Evolutionary conservation across 495 filamentous ascomycete species (phyloP).

Genomic region (Bacidia gigantensis): DNA sequence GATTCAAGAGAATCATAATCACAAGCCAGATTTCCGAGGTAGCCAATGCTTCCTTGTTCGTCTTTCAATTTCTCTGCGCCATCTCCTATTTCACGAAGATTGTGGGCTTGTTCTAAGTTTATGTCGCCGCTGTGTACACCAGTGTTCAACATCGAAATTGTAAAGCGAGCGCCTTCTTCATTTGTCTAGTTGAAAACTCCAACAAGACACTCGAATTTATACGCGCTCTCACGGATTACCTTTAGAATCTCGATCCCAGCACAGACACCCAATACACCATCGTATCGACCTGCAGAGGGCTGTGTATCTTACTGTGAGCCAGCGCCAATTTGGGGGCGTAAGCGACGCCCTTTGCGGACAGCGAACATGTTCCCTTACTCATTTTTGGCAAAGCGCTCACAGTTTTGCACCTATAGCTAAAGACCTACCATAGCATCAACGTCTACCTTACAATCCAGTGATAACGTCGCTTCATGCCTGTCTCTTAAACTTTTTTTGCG

Average conservation of each 20-base stretch:
- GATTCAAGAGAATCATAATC: slow-evolving; percentile 64
- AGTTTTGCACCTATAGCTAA: slow-evolving; percentile 4
- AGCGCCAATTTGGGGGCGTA: slow-evolving; percentile 42
- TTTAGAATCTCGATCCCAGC: slow-evolving; percentile 60
- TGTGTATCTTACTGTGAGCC: not conserved
- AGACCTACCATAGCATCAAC: slow-evolving; percentile 41
- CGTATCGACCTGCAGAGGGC: slow-evolving; percentile 49
- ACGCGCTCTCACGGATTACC: slow-evolving; percentile 50
- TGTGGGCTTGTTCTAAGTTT: slow-evolving; percentile 46
- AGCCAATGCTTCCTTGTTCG: slow-evolving; percentile 58
- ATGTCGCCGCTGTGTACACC: slow-evolving; percentile 66
- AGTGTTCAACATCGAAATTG: slow-evolving; percentile 60
- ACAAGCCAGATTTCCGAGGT: slow-evolving; percentile 44
- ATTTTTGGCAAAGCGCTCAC: slow-evolving; percentile 14
- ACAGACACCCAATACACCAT: slow-evolving; percentile 62
- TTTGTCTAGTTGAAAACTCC: slow-evolving; percentile 77
- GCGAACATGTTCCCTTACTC: slow-evolving; percentile 57
- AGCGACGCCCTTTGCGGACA: slow-evolving; percentile 42
- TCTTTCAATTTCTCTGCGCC: slow-evolving; percentile 47
- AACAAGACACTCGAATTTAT: slow-evolving; percentile 57
- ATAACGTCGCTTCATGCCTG: slow-evolving; percentile 48
- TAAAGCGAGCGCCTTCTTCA: slow-evolving; percentile 72
- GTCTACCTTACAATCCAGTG: slow-evolving; percentile 47
- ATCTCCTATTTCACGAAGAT: slow-evolving; percentile 39
- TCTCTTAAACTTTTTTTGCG: slow-evolving; percentile 48